Evolutionary conservation across 768 basidiomycete genomes (phyloP), one percentile per base, ranked within the genome.

Genomic region (Dioszegia crocea): DNA sequence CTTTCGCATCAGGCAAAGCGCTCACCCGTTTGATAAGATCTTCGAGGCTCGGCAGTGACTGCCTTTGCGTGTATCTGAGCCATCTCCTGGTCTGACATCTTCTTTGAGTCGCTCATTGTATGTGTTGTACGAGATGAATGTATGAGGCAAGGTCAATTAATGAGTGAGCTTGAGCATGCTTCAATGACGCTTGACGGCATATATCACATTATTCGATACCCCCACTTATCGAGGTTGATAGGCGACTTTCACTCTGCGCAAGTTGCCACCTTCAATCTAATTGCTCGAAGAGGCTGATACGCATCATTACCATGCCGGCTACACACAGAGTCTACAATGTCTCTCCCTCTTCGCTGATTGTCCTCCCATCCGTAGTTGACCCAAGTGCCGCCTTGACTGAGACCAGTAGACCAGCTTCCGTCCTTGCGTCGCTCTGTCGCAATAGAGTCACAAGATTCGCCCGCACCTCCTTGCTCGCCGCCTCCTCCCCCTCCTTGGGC

Each of bases 11-110:
- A 29, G 56, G 54, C 26, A 23, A 21, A 64, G 27, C 39, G 4
- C 63, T 52, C 56, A 68, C 60, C 67, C 56, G 60, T 39, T 68
- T 63, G 54, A 72, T 61, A 39, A 56, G 62, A 67, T 72, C 70
- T 57, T 65, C 63, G 19, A 62, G 55, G 27, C 67, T 63, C 31
- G 71, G 71, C 29, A 65, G 71, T 11, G 70, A 64, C 73, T 67
- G 47, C 50, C 59, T 76, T 73, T 1, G 70, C 72, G 47, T 76
- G 75, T 65, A 77, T 76, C 38, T 70, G 56, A 36, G 63, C 64
- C 14, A 74, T 59, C 60, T 77, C 74, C 19, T 58, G 50, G 57
- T 76, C 73, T 30, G 64, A 63, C 39, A 76, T 66, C 39, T 31
- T n/a, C 16, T 60, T 57, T n/a, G 65, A 27, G 54, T 59, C 24